Conservation (phyloP, 306 rosid genomes). For the Prosopis cineraria region DNA sequence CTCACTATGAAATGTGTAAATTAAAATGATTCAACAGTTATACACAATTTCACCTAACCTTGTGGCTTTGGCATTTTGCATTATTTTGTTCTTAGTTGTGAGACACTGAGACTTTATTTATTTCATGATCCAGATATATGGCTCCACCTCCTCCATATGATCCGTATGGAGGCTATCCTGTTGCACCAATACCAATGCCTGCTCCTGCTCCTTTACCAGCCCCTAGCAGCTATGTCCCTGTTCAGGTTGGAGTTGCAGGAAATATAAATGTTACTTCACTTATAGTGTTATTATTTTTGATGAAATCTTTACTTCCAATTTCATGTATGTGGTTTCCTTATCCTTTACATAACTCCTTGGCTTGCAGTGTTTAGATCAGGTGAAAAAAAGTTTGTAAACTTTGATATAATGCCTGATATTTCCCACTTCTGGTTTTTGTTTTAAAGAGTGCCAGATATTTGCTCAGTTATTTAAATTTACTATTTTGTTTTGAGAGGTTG, state of each 20-base stretch:
- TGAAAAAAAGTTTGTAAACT: constrained; percentile 1
- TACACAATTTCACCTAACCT: background rate
- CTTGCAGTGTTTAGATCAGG: background rate
- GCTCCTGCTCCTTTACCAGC: constrained; percentile 77
- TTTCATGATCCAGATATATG: constrained; percentile 71
- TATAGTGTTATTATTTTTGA: background rate
- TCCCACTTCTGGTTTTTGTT: background rate
- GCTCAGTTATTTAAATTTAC: background rate
- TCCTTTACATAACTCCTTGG: background rate
- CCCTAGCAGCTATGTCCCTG: constrained; percentile 86
- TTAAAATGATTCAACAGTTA: background rate
- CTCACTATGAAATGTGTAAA: background rate
- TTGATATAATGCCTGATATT: constrained; percentile 1
- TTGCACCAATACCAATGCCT: constrained; percentile 91
- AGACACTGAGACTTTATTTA: constrained; percentile 11
- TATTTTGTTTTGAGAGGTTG: background rate
- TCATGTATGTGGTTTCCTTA: background rate
- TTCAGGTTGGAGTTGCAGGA: constrained; percentile 63
- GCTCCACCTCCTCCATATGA: constrained; percentile 95
- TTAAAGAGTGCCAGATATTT: background rate
- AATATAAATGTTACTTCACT: background rate
- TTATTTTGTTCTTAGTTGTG: constrained; percentile 9
- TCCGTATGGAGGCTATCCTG: constrained; percentile 82
- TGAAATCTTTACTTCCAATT: background rate
- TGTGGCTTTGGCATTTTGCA: background rate